Conservation (phyloP, 495 filamentous ascomycete genomes). For the Podospora anserina region DNA sequence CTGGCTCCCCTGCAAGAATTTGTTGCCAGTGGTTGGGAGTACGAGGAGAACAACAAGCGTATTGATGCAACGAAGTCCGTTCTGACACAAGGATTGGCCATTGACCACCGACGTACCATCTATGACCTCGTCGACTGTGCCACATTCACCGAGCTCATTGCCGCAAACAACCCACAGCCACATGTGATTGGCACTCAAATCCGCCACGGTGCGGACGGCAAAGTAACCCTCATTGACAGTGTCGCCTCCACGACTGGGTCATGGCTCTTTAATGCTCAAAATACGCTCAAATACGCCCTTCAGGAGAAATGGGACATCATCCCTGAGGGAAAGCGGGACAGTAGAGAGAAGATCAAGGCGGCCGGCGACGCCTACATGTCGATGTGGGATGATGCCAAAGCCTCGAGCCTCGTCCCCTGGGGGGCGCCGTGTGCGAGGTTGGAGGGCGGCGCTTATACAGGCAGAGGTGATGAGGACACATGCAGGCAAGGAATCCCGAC, state of each 20-base stretch:
- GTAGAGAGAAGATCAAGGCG: slow-evolving; percentile 29
- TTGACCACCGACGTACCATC: slow-evolving; percentile 36
- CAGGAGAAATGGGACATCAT: slow-evolving; percentile 41
- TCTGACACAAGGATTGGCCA: slow-evolving; percentile 30
- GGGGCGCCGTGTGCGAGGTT: slow-evolving; percentile 39
- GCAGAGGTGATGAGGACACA: slow-evolving; percentile 34
- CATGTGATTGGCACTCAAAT: slow-evolving; percentile 47
- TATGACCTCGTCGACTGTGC: slow-evolving; percentile 34
- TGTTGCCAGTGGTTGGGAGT: slow-evolving; percentile 19
- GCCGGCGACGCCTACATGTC: slow-evolving; percentile 44
- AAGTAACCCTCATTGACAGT: slow-evolving; percentile 36
- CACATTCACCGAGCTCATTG: slow-evolving; percentile 40
- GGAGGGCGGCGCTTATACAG: slow-evolving; percentile 42
- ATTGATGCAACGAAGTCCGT: slow-evolving; percentile 29
- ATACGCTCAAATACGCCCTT: slow-evolving; percentile 36
- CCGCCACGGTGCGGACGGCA: slow-evolving; percentile 28
- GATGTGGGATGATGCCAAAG: slow-evolving; percentile 38
- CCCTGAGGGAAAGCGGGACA: slow-evolving; percentile 29
- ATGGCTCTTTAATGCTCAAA: slow-evolving; percentile 43
- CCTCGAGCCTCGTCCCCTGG: slow-evolving; percentile 38
- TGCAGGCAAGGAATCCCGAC: slow-evolving; percentile 41
- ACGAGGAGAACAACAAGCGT: slow-evolving; percentile 32
- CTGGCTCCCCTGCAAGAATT: slow-evolving; percentile 21
- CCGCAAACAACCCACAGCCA: slow-evolving; percentile 30
- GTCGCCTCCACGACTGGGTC: slow-evolving; percentile 39